Percentiles rank a stretch among this genome's conserved stretches.
Evolutionary conservation across 139 green algal species (phyloP).

Genomic region (Nannochloris sp.): DNA sequence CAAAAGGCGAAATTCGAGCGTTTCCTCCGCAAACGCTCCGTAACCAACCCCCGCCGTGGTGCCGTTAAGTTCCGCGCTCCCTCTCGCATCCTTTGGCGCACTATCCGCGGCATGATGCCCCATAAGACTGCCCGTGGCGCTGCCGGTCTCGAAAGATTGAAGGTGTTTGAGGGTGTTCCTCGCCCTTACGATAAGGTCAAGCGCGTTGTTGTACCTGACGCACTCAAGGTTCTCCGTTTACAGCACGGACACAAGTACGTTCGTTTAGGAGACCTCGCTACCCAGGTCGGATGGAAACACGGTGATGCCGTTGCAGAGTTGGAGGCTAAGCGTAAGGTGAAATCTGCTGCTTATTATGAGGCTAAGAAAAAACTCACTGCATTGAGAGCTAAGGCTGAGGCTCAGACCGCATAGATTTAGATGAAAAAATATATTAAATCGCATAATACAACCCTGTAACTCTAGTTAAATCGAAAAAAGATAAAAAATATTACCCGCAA

Average conservation of each 20-base stretch:
- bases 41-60: conserved; percentile 87
- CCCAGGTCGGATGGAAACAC: conserved; percentile 96
- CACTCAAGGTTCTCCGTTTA: conserved; percentile 92
- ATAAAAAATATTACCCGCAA: conserved; percentile 11
- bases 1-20: conserved; percentile 96
- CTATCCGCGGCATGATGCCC: conserved; percentile 91
- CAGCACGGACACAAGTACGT: conserved; percentile 83
- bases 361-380: conserved; percentile 70
- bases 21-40: conserved; percentile 90
- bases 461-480: conserved; percentile 10
- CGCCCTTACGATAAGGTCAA: conserved; percentile 59
- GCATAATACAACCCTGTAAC: too few relatives aligned
- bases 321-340: conserved; percentile 87
- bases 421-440: conserved; percentile 12
- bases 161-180: conserved; percentile 94
- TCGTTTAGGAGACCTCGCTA: conserved; percentile 6
- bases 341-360: conserved; percentile 69
- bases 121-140: conserved; percentile 94
- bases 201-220: conserved; percentile 94
- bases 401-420: conserved; percentile 16
- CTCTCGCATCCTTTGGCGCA: conserved; percentile 86
- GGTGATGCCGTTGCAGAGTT: conserved; percentile 73
- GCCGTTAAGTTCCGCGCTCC: conserved; percentile 92
- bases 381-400: conserved; percentile 61
- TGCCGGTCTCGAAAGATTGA: conserved; percentile 90